These are phyloP conservation scores for Calonectria henricotiae DNA, from an alignment of 2,329 filamentous ascomycete genomes.

Conservation along the genomic window DNA sequence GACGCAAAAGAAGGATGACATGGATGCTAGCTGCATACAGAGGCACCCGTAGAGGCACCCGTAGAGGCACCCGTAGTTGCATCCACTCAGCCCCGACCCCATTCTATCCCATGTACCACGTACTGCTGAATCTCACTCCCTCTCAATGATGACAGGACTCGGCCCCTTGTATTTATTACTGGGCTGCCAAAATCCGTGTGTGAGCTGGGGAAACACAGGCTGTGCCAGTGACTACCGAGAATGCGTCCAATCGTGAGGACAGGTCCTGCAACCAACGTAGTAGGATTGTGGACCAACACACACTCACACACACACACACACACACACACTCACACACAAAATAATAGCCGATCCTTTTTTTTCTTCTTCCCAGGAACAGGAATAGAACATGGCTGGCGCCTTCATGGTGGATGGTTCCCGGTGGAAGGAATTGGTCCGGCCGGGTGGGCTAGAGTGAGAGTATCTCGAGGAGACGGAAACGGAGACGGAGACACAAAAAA, in stretches of 20 bases:
- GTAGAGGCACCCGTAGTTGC: conserved; percentile 11
- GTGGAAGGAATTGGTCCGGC: no score
- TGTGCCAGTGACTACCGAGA: conserved; percentile 38
- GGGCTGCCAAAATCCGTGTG: conserved; percentile 32
- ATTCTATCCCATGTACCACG: background rate
- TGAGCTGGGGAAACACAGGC: conserved; percentile 36
- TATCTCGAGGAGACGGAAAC: background rate
- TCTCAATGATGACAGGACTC: conserved; percentile 5
- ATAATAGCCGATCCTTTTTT: background rate
- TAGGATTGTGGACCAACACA: conserved; percentile 29
- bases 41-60: conserved; percentile 16
- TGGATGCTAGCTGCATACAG: conserved; percentile 21
- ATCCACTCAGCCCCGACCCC: conserved; percentile 11
- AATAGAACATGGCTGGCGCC: background rate
- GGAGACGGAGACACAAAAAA: background rate
- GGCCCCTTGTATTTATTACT: conserved; percentile 1
- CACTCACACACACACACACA: conserved; percentile 29
- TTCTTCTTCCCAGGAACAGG: conserved; percentile 21
- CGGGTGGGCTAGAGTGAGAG: background rate
- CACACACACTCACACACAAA: conserved; percentile 27
- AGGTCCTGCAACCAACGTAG: conserved; percentile 2
- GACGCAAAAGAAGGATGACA: conserved; percentile 18
- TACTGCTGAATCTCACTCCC: background rate
- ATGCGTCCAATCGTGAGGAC: conserved; percentile 46
- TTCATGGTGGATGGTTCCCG: background rate